A percentile compares a stretch with the other conserved stretches of the same genome.
Conservation (phyloP, 139 green algal genomes). For the Zygnema circumcarinatum region DNA sequence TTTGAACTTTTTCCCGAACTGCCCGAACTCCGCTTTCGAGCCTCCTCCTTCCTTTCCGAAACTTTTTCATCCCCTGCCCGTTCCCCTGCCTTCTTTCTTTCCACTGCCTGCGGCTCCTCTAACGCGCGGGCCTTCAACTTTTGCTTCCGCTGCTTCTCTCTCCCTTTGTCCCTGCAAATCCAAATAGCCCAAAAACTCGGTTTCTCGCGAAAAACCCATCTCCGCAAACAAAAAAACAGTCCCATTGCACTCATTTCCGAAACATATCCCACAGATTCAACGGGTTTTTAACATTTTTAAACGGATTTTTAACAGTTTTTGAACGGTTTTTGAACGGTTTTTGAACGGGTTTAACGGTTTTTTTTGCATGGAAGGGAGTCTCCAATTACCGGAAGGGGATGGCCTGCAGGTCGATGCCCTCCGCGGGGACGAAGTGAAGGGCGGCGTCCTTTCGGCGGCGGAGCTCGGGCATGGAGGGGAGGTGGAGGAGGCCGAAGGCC, state of each 20-base stretch:
- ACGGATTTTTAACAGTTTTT: not conserved
- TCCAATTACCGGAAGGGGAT: slow-evolving; percentile 57
- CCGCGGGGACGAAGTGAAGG: slow-evolving; percentile 51
- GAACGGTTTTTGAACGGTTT: too few relatives aligned
- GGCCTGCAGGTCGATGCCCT: slow-evolving; percentile 17
- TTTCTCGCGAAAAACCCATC: not conserved
- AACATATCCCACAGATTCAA: not conserved
- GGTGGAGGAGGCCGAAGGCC: too few relatives aligned
- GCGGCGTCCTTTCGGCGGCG: slow-evolving; percentile 61
- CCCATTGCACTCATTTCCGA: not conserved
- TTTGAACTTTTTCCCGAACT: slow-evolving; percentile 6
- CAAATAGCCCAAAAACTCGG: slow-evolving; percentile 4
- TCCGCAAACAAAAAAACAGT: not conserved
- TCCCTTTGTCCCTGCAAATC: slow-evolving; percentile 54
- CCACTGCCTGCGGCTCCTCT: not conserved
- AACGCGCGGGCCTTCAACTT: slow-evolving; percentile 5
- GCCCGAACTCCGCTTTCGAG: not conserved
- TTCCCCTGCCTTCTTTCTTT: slow-evolving; percentile 13
- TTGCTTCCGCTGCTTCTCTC: slow-evolving; percentile 57
- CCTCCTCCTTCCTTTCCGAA: slow-evolving; percentile 32
- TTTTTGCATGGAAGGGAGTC: too few relatives aligned
- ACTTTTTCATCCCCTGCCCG: too few relatives aligned
- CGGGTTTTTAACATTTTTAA: not conserved
- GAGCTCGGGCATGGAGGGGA: slow-evolving; percentile 93
- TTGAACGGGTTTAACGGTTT: slow-evolving; percentile 13